Base-by-base conservation (phyloP, 2,329 filamentous ascomycete genomes). In the Raffaelea albimanens region DNA sequence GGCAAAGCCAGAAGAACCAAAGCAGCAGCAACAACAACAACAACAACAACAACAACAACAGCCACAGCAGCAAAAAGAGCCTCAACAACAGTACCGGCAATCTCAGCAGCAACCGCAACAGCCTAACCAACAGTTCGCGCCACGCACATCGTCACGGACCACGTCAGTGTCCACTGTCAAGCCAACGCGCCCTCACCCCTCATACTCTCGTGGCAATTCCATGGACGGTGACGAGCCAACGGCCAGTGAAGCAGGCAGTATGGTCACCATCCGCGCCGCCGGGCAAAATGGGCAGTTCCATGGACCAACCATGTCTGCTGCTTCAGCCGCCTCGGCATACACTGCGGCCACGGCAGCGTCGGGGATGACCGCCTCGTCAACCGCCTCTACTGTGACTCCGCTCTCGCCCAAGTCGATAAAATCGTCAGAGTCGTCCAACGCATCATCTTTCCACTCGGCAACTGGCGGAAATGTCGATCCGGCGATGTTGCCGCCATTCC, bases 141-240 rank as follows among this genome's bases (percentile, higher is more conserved):
- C 61, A 14, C 61, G 65, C n/a, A 60, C 56, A 18, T 59, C 63
- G 4, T 65, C 65, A 5, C 49, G 49, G 3, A 54, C 51, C 4
- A 45, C 23, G 16, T 43, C 49, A 3, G 16, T 21, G 34, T 46
- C 48, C 14, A 48, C 44, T 1, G 18, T 38, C 14, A 38, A 16
- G n/a, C 7, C 34, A 8, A 7, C 7, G 34, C 13, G n/a, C 7
- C 14, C 34, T 7, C 25, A 29, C 7, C 25, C 7, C 7, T 13
- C 25, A 29, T 13, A 29, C 7, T 29, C 25, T 29, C 25, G 25
- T 13, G 25, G 25, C 7, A 29, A 38, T 16, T 18, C 25, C 11
- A 21, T 18, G 19, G 22, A 48, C 2, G 46, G 44, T 1, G 40
- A 36, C 1, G 48, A 42, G 10, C 10, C 29, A 9, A 20, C 33